Conservation (phyloP, 768 basidiomycete genomes). For the Lactarius hengduanensis region DNA sequence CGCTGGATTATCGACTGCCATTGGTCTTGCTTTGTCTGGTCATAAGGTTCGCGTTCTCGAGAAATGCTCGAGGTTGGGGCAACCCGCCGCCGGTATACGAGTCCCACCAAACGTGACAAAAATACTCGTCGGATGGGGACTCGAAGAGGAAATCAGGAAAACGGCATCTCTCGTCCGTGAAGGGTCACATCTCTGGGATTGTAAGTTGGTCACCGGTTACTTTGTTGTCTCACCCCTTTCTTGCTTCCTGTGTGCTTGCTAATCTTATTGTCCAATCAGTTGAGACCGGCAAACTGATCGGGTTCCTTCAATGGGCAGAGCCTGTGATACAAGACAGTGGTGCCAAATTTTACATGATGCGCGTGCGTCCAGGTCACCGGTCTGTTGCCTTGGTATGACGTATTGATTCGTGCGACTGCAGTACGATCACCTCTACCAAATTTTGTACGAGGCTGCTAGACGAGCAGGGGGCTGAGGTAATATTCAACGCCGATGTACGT, state of each 20-base stretch:
- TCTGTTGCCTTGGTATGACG: background rate
- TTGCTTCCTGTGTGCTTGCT: background rate
- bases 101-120: slow-evolving; percentile 27
- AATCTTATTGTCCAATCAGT: background rate
- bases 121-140: slow-evolving; percentile 27
- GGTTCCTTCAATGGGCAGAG: slow-evolving; percentile 20
- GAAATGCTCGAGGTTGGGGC: background rate
- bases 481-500: slow-evolving; percentile 19
- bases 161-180: slow-evolving; percentile 8
- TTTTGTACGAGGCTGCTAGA: slow-evolving; percentile 21
- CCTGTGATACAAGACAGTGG: slow-evolving; percentile 15
- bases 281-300: slow-evolving; percentile 17
- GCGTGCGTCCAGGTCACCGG: slow-evolving; percentile 13
- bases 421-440: slow-evolving; percentile 22
- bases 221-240: background rate
- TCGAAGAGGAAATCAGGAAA: slow-evolving; percentile 22
- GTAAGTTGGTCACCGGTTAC: slow-evolving; percentile 8
- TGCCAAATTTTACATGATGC: slow-evolving; percentile 18
- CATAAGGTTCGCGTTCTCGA: slow-evolving; percentile 29
- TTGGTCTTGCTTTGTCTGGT: slow-evolving; percentile 26
- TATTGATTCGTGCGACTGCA: slow-evolving; percentile 6
- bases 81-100: slow-evolving; percentile 11
- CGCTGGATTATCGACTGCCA: slow-evolving; percentile 24
- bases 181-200: slow-evolving; percentile 20
- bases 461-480: slow-evolving; percentile 25